Evolutionary conservation across 495 filamentous ascomycete genomes (phyloP), one percentile per base, ranked within the genome.

Genomic region (Xylona heveae): DNA sequence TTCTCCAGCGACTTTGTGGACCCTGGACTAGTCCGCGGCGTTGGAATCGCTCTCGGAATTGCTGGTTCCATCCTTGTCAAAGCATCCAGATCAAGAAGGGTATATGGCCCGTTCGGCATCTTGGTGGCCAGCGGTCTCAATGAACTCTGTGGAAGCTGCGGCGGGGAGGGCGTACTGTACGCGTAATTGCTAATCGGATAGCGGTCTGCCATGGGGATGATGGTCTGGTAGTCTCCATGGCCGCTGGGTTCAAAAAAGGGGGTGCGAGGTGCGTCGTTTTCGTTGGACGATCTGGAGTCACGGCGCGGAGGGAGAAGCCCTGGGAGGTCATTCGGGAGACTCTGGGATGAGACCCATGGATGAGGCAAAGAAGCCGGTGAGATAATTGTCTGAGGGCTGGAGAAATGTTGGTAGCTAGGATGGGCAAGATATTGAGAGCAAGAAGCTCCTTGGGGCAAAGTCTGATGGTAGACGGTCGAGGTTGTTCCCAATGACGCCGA

Each of bases 41-140:
- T 81, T 15, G 83, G 83, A 30, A 97, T 78, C 14, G 90, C 83
- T 20, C 62, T 58, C n/a, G 88, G 88, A 41, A 95, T 91, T 2
- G 68, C 49, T 14, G 90, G 85, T 5, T 78, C 68, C 41, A 74
- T 64, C 37, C 71, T 59, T 5, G 84, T 64, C 33, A 91, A 55
- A 14, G 61, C 59, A 39, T 85, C 64, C 19, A 92, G 58, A 19
- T 78, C 66, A 35, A 69, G 59, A 19, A 75, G 56, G 30, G 74
- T 54, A 28, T 66, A 60, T 33, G 64, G 66, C 35, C 60, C 59
- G 15, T 49, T 46, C 25, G 53, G 43, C 29, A 55, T 47, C 51
- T 74, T 75, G 20, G n/a, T n/a, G n/a, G n/a, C n/a, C n/a, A n/a
- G n/a, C n/a, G n/a, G n/a, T n/a, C n/a, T n/a, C n/a, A n/a, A n/a